Percentiles rank a stretch among this genome's conserved stretches.
Conservation (phyloP, 345 rosid genomes). For the Eucalyptus albens region DNA sequence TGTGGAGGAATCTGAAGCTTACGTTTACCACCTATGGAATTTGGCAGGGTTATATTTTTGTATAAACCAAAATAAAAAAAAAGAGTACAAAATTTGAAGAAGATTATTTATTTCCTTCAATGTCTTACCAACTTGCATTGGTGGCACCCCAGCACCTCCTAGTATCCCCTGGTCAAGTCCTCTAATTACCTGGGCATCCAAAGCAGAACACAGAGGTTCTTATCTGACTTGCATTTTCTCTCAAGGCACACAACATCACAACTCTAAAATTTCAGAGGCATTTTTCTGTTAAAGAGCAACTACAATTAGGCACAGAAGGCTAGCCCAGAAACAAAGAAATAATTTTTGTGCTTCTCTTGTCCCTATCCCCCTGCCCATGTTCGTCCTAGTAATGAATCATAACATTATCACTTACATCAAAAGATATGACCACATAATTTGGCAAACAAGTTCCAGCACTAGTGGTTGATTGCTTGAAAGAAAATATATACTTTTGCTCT, state of each 20-base stretch:
- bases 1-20: constrained; percentile 82
- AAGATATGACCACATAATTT: neutral
- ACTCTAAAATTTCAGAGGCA: neutral
- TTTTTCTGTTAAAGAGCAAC: neutral
- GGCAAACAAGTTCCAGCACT: neutral
- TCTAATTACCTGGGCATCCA: constrained; percentile 47
- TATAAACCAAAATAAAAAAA: neutral
- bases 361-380: neutral
- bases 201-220: neutral
- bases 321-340: neutral
- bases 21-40: constrained; percentile 59
- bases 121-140: constrained; percentile 70
- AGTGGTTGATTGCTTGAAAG: neutral
- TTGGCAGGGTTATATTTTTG: neutral
- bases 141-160: constrained; percentile 90
- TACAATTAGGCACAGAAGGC: neutral
- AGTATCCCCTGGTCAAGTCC: constrained; percentile 92
- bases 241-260: neutral
- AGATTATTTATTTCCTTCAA: neutral
- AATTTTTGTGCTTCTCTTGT: neutral
- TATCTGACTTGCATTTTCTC: neutral
- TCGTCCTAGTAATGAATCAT: neutral
- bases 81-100: neutral
- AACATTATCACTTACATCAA: neutral
- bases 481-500: neutral